Evolutionary conservation across 148 eudicot species (phyloP), one percentile per base, ranked within the genome.

Genomic region (Diospyros lotus): DNA sequence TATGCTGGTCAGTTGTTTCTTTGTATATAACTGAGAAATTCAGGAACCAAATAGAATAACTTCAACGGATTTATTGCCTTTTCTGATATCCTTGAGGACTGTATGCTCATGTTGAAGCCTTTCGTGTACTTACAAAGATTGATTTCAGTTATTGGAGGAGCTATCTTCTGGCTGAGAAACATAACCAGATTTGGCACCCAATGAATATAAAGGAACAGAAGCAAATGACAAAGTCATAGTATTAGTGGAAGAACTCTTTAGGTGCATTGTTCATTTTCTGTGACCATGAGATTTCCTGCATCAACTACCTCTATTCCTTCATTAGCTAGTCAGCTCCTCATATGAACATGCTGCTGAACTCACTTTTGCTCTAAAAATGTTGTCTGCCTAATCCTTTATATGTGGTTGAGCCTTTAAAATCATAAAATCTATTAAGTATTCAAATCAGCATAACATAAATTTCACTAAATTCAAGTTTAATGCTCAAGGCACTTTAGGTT

Each of bases 181-280:
- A 48, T 48, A 4, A 48, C 52, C 11, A 45, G 54, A 43, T 73
- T 14, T 15, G 10, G 45, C 52, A 61, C 38, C 28, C 17, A 39
- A 55, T 48, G 64, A 17, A 28, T 12, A 13, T 60, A 6, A 12
- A 46, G 15, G 9, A 44, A n/a, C 51, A 58, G 28, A 18, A 45
- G 2, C 18, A 58, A 28, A 6, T 13, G 6, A 8, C 51, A 1
- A 42, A 56, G 12, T 44, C 40, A 60, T 6, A 60, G 45, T 45
- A 59, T 73, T 48, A 73, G 55, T 48, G 3, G 67, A 17, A 45
- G 75, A 61, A 46, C 58, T 41, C 28, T 51, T 72, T 52, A 53
- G 51, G 53, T 45, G 66, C 38, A 55, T 5, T 10, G 54, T 44
- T 58, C 53, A 58, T 59, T 44, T 8, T 72, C 59, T 72, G 10